phyloP scores from a whole-genome alignment of 2,329 filamentous ascomycete species.

The Cladosporium sp. region DNA sequence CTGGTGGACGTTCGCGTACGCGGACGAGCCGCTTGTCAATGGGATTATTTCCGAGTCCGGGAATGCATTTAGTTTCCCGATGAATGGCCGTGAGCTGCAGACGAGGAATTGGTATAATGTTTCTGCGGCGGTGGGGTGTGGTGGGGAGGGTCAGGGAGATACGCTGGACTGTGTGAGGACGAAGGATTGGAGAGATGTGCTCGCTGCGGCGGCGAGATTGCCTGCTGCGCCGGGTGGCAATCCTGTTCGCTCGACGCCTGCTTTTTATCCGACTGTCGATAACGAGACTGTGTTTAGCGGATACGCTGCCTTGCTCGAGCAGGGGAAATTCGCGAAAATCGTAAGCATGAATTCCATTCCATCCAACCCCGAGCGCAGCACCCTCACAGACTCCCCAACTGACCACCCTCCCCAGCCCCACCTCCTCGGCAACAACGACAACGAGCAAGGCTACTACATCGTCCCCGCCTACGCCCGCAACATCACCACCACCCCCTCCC shows the following conservation, averaged over 20 bases:
- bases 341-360: constrained; percentile 22
- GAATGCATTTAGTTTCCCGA: constrained; percentile 47
- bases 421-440: constrained; percentile 48
- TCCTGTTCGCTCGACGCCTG: constrained; percentile 34
- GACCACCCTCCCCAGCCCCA: too few relatives aligned
- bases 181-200: constrained; percentile 26
- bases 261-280: constrained; percentile 34
- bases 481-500: constrained; percentile 43
- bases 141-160: constrained; percentile 30
- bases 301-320: constrained; percentile 29
- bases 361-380: constrained; percentile 41
- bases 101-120: constrained; percentile 49
- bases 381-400: too few relatives aligned
- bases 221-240: constrained; percentile 26
- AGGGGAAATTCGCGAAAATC: constrained; percentile 41
- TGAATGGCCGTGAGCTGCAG: constrained; percentile 41
- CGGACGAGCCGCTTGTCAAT: constrained; percentile 41
- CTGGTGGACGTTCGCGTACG: constrained; percentile 40
- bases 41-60: constrained; percentile 45
- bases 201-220: constrained; percentile 27
- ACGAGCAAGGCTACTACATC: constrained; percentile 54
- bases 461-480: constrained; percentile 45
- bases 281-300: constrained; percentile 33
- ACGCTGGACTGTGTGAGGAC: constrained; percentile 27
- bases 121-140: constrained; percentile 45